Conservation (phyloP, 2,329 filamentous ascomycete genomes). For the Hymenoscyphus albidus region DNA sequence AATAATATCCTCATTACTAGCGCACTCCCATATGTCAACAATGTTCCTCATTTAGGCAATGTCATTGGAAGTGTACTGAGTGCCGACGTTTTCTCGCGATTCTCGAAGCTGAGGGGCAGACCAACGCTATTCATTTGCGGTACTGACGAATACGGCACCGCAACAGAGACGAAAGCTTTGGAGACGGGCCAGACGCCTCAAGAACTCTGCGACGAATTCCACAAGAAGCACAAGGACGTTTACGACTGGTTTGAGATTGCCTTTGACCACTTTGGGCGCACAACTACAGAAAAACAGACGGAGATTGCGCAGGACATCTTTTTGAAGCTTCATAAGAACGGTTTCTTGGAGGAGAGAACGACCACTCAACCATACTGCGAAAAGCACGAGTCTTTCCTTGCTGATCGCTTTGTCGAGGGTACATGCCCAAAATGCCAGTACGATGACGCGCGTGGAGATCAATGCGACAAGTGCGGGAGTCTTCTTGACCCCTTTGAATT, state of each 20-base stretch:
- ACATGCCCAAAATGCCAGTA: conserved; percentile 72
- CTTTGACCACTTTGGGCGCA: conserved; percentile 93
- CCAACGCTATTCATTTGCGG: conserved; percentile 84
- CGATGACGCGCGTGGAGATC: conserved; percentile 67
- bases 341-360: conserved; percentile 79
- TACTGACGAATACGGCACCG: conserved; percentile 92
- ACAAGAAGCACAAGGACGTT: conserved; percentile 81
- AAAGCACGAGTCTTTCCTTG: conserved; percentile 69
- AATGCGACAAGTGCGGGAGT: conserved; percentile 70
- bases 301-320: conserved; percentile 93
- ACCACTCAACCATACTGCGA: conserved; percentile 91
- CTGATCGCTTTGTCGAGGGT: conserved; percentile 82
- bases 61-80: conserved; percentile 83
- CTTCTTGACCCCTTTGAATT: conserved; percentile 58
- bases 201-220: conserved; percentile 88
- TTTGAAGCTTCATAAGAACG: conserved; percentile 79
- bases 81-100: conserved; percentile 81
- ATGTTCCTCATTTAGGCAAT: conserved; percentile 82
- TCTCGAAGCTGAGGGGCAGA: conserved; percentile 73
- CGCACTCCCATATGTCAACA: conserved; percentile 81
- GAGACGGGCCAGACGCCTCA: conserved; percentile 80
- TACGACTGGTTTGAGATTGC: conserved; percentile 96
- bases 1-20: conserved; percentile 87
- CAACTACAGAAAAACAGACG: conserved; percentile 83
- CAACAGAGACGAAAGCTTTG: conserved; percentile 91